Conservation (phyloP, 2,329 filamentous ascomycete genomes). For the Knufia fluminis region DNA sequence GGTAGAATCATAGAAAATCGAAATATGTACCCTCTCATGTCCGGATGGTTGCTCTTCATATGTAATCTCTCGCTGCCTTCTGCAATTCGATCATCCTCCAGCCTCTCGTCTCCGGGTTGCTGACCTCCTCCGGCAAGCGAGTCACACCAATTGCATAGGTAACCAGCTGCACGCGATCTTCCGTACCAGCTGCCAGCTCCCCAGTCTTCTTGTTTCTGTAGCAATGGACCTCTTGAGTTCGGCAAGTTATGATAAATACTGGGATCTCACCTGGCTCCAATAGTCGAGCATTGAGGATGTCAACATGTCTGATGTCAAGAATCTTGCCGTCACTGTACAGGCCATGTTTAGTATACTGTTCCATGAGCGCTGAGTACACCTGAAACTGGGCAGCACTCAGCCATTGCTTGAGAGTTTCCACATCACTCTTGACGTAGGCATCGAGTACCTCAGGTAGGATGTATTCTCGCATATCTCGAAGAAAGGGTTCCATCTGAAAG, state of each 20-base stretch:
- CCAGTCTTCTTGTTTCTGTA: slow-evolving; percentile 87
- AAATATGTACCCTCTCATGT: background rate
- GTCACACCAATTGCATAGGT: slow-evolving; percentile 98
- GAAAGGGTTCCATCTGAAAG: slow-evolving; percentile 91
- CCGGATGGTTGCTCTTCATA: slow-evolving; percentile 25
- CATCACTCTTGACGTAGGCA: slow-evolving; percentile 94
- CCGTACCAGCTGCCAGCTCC: slow-evolving; percentile 90
- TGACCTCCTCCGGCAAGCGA: slow-evolving; percentile 85
- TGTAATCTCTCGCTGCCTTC: slow-evolving; percentile 91
- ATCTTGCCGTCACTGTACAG: slow-evolving; percentile 93
- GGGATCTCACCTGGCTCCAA: slow-evolving; percentile 50
- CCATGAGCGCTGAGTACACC: slow-evolving; percentile 91
- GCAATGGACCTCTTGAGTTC: slow-evolving; percentile 95
- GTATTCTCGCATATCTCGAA: slow-evolving; percentile 93
- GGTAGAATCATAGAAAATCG: background rate
- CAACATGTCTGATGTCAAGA: slow-evolving; percentile 87
- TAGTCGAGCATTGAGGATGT: slow-evolving; percentile 48
- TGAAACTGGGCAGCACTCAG: slow-evolving; percentile 92
- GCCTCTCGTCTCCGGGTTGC: slow-evolving; percentile 89
- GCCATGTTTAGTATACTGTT: slow-evolving; percentile 88
- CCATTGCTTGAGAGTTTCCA: slow-evolving; percentile 86
- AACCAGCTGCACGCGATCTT: slow-evolving; percentile 95
- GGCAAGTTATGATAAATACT: slow-evolving; percentile 93
- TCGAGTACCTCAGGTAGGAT: slow-evolving; percentile 95
- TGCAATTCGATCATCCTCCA: slow-evolving; percentile 98